Conservation (phyloP, 345 rosid genomes). For the Acer yangbiense region DNA sequence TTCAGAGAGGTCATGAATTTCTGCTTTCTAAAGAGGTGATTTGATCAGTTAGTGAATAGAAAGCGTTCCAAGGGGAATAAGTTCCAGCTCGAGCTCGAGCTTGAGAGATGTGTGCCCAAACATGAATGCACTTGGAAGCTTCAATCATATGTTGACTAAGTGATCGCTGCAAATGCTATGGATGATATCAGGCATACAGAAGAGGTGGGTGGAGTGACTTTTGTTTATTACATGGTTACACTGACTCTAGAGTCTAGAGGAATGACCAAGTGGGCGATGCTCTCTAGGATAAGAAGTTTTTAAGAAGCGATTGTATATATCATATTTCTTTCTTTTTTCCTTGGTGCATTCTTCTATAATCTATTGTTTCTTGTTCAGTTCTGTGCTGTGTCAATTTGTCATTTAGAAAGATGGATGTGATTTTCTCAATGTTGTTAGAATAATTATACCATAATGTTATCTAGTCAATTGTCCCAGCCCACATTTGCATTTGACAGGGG, state of each 20-base stretch:
- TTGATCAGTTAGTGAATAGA: constrained; percentile 16
- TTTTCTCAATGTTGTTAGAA: not conserved
- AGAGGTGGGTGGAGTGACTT: constrained; percentile 37
- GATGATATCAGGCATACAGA: constrained; percentile 21
- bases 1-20: constrained; percentile 19
- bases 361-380: not conserved
- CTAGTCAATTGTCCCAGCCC: not conserved
- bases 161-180: constrained; percentile 21
- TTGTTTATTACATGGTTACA: constrained; percentile 12
- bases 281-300: constrained; percentile 12
- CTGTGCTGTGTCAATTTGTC: not conserved
- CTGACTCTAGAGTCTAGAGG: constrained; percentile 21
- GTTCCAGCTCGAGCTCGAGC: constrained; percentile 19
- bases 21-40: constrained; percentile 24
- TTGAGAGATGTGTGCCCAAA: constrained; percentile 19
- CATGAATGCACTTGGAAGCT: constrained; percentile 20
- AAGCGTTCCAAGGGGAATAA: constrained; percentile 20
- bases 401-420: not conserved
- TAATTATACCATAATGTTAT: not conserved
- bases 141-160: constrained; percentile 21
- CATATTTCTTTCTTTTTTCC: not conserved
- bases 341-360: not conserved
- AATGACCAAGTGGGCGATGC: constrained; percentile 9
- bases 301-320: constrained; percentile 7
- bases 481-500: not conserved